Evolutionary conservation across 73 alveolate species (phyloP), one percentile per base, ranked within the genome.

Genomic region (Paraurostyla sp.): DNA sequence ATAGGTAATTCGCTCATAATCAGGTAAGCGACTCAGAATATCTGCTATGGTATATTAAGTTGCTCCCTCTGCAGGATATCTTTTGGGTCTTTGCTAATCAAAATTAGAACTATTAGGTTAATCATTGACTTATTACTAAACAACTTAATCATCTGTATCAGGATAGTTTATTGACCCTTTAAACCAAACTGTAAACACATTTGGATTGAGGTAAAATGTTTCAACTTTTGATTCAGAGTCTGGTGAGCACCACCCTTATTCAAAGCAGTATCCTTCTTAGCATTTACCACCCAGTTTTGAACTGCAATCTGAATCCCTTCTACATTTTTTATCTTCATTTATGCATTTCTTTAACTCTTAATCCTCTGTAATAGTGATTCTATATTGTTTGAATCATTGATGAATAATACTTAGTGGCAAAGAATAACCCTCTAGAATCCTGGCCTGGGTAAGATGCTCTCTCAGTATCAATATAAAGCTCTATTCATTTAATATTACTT

Each of bases 151-250:
- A 3, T 59, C 78, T 20, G 52, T 76, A 20, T 78, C 76, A n/a
- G 89, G 78, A 59, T 51, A 78, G 30, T 40, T 78, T 52, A 78
- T 63, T 52, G 89, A 78, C 6, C 80, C 60, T 54, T 78, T 78
- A 43, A 78, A 54, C 78, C 60, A 36, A 1, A 78, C 65, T 15
- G 40, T 51, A 51, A 78, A 78, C 3, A 43, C 42, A 54, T 49
- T 54, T 9, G 89, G 80, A 38, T 50, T 78, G 3, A 52, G 58
- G 46, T 78, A 52, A 41, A 52, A 78, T 20, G 48, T 13, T 43
- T 78, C 89, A 7, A 22, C 33, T 33, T 78, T 13, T 16, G 76
- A 20, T 13, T 4, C 18, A 16, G 22, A 16, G 0, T 52, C 59
- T 0, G 16, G 36, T 35, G 80, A 40, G 42, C 89, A 78, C 89